Evolutionary conservation across 805 yeast genomes (phyloP), one percentile per base, ranked within the genome.

Genomic region (Candida golubevii): DNA sequence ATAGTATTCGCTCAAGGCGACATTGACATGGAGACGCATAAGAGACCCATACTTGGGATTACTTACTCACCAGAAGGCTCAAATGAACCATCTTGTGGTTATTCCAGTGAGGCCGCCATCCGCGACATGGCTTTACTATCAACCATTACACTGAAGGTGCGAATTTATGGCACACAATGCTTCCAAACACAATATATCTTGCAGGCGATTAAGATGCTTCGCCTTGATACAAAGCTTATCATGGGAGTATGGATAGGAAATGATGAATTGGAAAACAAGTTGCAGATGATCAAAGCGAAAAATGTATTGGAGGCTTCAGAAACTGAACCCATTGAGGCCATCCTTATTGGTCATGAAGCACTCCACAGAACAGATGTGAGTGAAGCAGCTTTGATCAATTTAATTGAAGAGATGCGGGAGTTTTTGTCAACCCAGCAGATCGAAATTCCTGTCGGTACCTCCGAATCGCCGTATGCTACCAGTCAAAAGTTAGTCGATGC

Each of bases 291-390:
- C 7, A 67, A 62, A 5, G 69, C 81, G 74, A 69, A 72, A 47
- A 35, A 51, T 2, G 48, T 78, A 0, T 51, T 83, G 28, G 47
- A 45, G 5, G 60, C 56, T 18, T 75, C 72, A 48, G 83, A 84
- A 4, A 41, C 39, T 26, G 39, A 58, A 8, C 60, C 65, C 36
- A 73, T 83, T 49, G 78, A 80, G 36, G 61, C 78, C 2, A 66
- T 83, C 3, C 69, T 70, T 47, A 70, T 83, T 29, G 88, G 88
- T 0, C 79, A 81, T 53, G 88, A 83, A 49, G 85, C 78, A 0
- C 57, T 81, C 14, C 78, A 72, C 49, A 65, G 86, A 41, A 67
- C 69, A 27, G 87, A 81, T 1, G 66, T 69, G 47, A 49, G 71
- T 2, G 54, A 58, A 0, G 44, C 53, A 0, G 66, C 66, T 26